These are phyloP conservation scores for Ogataea sp. DNA, from an alignment of 805 yeast species.

Conservation along the genomic window DNA sequence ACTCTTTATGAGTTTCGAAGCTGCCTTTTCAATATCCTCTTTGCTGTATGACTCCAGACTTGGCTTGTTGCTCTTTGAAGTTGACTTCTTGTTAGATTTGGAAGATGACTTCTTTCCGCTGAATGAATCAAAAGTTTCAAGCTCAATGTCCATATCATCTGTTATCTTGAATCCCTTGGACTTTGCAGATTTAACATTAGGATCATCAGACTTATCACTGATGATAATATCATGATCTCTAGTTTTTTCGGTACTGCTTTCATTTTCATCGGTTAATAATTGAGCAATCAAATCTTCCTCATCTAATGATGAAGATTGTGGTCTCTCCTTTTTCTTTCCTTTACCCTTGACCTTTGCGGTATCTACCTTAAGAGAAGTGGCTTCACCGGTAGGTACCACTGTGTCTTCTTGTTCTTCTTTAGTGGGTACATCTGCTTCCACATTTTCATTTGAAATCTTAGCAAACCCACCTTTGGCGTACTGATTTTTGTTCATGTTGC, in stretches of 20 bases:
- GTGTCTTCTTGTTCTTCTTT: background rate
- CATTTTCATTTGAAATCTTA: constrained; percentile 8
- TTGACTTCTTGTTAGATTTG: background rate
- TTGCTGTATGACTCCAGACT: constrained; percentile 5
- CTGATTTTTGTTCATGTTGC: background rate
- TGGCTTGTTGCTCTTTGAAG: background rate
- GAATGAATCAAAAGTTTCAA: constrained; percentile 1
- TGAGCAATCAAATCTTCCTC: background rate
- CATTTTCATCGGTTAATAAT: background rate
- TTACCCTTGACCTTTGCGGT: background rate
- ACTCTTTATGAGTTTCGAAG: background rate
- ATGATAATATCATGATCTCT: background rate
- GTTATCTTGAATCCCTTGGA: constrained; percentile 19
- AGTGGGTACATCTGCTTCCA: background rate
- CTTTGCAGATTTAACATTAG: constrained; percentile 7
- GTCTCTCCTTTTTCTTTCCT: background rate
- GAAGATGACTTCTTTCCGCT: constrained; percentile 9
- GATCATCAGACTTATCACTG: constrained; percentile 3
- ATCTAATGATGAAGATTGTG: background rate
- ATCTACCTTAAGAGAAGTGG: background rate
- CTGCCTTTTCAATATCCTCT: constrained; percentile 1
- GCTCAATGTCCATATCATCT: constrained; percentile 9
- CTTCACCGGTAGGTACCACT: background rate
- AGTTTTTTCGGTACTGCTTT: background rate
- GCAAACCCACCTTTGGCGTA: constrained; percentile 17